Evolutionary conservation across 768 basidiomycete species (phyloP), one percentile per base, ranked within the genome.

Genomic region (Lanmaoa pseudosensibilis): DNA sequence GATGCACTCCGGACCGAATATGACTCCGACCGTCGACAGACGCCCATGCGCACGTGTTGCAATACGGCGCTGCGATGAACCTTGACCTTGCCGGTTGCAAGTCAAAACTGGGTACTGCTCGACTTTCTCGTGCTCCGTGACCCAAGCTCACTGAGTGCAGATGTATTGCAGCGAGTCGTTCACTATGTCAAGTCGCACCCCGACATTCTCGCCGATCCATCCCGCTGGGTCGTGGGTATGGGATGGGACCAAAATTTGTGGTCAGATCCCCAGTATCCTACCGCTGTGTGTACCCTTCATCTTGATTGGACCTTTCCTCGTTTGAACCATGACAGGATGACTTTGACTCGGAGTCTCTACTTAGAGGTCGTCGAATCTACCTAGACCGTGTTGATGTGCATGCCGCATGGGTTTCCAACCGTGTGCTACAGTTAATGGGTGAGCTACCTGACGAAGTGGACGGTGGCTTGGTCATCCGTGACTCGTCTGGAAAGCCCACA

Each of bases 241-340:
- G 95, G 95, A 5, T 98, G 95, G 94, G 92, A 98, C 65, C 94
- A 98, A 71, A 96, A 89, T 1, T 78, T 81, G 55, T 92, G 90
- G 90, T 60, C 78, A 8, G 78, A 75, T 12, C 69, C 75, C 10
- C 67, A 77, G 23, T 94, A 92, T 60, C 93, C 93, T 3, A 84
- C 80, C 33, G 86, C 90, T 1, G 92, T 91, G 63, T 21, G 68
- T 66, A 3, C 21, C 34, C 25, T 80, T 49, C 12, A 11, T 37
- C 34, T 27, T 79, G 30, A 23, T 23, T 16, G 7, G 0, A 11
- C 7, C 11, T 55, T n/a, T 36, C 21, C 25, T 46, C 3, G 33
- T 27, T 23, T 37, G 5, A 47, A 49, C 33, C n/a, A 51, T 37
- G 13, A 9, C 48, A 94, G 92, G 79, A 76, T 12, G 91, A 94